Evolutionary conservation across 108 stramenopile genomes (phyloP), one percentile per base, ranked within the genome.

Genomic region (Epithemia pelagica): DNA sequence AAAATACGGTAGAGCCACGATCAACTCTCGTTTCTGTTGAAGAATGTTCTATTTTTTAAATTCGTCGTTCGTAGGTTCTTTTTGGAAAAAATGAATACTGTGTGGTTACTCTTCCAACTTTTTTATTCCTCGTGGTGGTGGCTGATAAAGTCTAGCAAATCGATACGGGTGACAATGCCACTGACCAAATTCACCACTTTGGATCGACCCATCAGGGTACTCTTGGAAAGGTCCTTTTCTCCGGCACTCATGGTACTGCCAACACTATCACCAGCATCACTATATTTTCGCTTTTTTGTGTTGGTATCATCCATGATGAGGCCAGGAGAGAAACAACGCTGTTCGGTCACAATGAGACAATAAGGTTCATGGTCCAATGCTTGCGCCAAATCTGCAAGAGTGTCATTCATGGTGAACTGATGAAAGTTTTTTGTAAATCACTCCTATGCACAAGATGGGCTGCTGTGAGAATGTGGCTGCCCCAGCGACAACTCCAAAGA

Each of bases 331-430:
- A 82, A 94, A 62, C 85, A 90, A 37, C 90, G 62, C 74, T 96
- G 96, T 61, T 89, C 86, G 15, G 85, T 81, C 27, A 90, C 79
- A 25, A 96, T 86, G 52, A 96, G 78, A n/a, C 86, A 94, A 64
- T 82, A 96, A 46, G 93, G 93, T 26, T 95, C 94, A 53, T 83
- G 78, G 74, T 96, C 94, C 79, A 96, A 80, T 19, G 87, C 88
- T 52, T 64, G 75, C 2, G 95, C 95, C 53, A 97, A 76, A 64
- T 88, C 84, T 5, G 74, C 76, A 37, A 97, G 77, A 22, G 74
- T 70, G 24, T 90, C 91, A 69, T 77, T 79, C 72, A 92, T 78
- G 30, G 67, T 68, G 52, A 94, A 83, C 74, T 89, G 83, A 31
- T 81, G 77, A 79, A 96, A 97, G 29, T 78, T 85, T n/a, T 58